Evolutionary conservation across 257 asterid species (phyloP).

Genomic region (Solanum paucissectum): DNA sequence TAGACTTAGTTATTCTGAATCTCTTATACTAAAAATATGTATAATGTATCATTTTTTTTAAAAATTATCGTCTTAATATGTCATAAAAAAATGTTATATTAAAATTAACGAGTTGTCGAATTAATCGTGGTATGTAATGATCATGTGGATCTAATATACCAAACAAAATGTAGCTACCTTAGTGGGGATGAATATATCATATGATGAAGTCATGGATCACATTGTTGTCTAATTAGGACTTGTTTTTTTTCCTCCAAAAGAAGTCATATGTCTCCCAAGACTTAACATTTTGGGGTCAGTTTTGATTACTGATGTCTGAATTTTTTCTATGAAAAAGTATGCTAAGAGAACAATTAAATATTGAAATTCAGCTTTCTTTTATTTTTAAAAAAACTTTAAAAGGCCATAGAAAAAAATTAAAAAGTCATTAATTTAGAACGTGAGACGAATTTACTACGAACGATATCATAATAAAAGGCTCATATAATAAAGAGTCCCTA

Average conservation of each 20-base stretch:
- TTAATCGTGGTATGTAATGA: background rate
- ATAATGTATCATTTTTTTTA: too few species aligned
- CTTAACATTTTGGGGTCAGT: background rate
- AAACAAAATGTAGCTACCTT: background rate
- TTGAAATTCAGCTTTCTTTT: background rate
- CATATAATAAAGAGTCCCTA: background rate
- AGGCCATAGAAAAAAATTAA: background rate
- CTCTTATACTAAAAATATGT: background rate
- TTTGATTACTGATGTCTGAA: background rate
- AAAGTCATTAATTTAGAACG: too few species aligned
- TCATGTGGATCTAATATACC: background rate
- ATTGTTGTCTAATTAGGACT: background rate
- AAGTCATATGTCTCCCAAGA: background rate
- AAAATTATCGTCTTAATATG: too few species aligned
- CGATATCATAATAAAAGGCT: background rate
- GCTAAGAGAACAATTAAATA: background rate
- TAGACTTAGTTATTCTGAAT: background rate
- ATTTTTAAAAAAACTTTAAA: background rate
- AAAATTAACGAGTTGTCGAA: background rate
- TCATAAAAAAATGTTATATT: too few species aligned
- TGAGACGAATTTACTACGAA: background rate
- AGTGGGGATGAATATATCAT: background rate
- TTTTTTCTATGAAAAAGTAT: background rate
- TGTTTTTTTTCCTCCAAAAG: background rate
- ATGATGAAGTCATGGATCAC: background rate